Evolutionary conservation across 768 basidiomycete genomes (phyloP), one percentile per base, ranked within the genome.

Genomic region (Amanita muscaria): DNA sequence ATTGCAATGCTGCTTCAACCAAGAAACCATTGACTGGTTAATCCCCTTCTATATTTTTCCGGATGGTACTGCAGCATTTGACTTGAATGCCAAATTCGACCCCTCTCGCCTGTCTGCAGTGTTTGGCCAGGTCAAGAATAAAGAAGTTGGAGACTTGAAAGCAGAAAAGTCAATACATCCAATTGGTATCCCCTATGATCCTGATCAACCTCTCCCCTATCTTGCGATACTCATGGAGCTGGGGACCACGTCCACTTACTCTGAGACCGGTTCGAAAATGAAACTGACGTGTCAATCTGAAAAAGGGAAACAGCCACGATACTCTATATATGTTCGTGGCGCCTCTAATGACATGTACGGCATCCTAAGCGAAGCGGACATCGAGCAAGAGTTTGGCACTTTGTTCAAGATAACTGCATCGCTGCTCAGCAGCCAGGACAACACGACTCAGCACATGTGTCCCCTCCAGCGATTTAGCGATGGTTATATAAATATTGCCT

Each of bases 191-290:
- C 43, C 42, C 33, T 35, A 42, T 35, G 37, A 38, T 38, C 21
- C 14, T 38, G 21, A 23, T n/a, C 5, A 38, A 21, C 37, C 37
- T 23, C 37, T 22, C 10, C 42, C 48, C 43, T 49, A 49, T 44
- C 16, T 49, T 27, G 48, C 48, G 11, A 14, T 49, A 21, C 33
- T 49, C 35, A 44, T 49, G 42, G 48, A 49, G 35, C 34, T 49
- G 18, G 48, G 48, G 9, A 46, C 5, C 19, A 29, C 44, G 18
- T n/a, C 19, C 19, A 25, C 3, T 23, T 38, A 19, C 21, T 2
- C 14, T 22, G 19, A 23, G 5, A 10, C 4, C 18, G 5, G 10
- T 18, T 15, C 14, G 21, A 38, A 38, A 19, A 38, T 38, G 10
- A 38, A 38, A 14, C 8, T 4, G 8, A 8, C 18, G 21, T 21